Conservation (phyloP, 805 yeast species). For the Suhomyces canberraensis region DNA sequence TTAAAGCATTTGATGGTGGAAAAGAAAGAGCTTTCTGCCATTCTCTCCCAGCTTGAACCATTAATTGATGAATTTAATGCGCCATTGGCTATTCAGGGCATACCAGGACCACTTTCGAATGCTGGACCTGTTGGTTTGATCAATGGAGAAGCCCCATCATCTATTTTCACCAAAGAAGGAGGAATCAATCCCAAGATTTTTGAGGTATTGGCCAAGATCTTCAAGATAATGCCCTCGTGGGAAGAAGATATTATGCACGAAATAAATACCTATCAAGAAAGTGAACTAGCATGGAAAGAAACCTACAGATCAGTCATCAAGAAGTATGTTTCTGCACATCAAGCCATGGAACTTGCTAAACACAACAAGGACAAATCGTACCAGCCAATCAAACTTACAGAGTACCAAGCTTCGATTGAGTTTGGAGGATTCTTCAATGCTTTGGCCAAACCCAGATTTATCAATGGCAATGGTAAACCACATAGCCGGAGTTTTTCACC, state of each 20-base stretch:
- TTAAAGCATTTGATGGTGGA: constrained; percentile 20
- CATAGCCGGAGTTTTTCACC: constrained; percentile 14
- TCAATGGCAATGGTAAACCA: constrained; percentile 1
- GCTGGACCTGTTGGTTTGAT: constrained; percentile 1
- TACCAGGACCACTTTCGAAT: background rate
- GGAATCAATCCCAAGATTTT: constrained; percentile 21
- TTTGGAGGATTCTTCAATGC: constrained; percentile 39
- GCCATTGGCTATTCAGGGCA: background rate
- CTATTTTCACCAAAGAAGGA: constrained; percentile 31
- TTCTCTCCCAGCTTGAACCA: constrained; percentile 21
- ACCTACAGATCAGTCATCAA: constrained; percentile 28
- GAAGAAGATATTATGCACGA: constrained; percentile 27
- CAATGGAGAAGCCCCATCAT: constrained; percentile 1
- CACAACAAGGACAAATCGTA: constrained; percentile 22
- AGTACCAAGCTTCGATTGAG: constrained; percentile 35
- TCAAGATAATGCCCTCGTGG: constrained; percentile 34
- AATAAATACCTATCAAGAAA: constrained; percentile 18
- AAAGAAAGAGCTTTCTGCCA: constrained; percentile 17
- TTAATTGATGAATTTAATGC: constrained; percentile 21
- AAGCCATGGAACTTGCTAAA: constrained; percentile 27
- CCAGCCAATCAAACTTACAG: constrained; percentile 30
- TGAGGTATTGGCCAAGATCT: constrained; percentile 24
- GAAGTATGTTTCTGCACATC: constrained; percentile 25
- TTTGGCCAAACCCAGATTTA: constrained; percentile 13
- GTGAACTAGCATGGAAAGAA: constrained; percentile 31